These are phyloP conservation scores for Protomyces macrosporus DNA, from an alignment of 1,139 yeast species.

Conservation along the genomic window DNA sequence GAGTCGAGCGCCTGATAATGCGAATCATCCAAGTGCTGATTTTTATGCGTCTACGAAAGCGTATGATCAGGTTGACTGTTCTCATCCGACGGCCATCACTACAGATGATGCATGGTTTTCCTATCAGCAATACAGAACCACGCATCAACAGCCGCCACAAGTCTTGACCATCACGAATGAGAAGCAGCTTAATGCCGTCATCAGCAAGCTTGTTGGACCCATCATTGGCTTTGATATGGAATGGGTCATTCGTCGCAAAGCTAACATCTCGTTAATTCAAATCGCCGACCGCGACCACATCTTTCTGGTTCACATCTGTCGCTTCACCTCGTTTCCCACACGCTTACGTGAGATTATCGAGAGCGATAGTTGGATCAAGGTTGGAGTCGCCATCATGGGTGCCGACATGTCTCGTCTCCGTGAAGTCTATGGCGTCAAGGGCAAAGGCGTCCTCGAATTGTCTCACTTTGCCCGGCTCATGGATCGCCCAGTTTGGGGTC, in stretches of 20 bases:
- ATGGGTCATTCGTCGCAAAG: conserved; percentile 1
- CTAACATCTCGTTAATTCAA: conserved; percentile 21
- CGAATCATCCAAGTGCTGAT: background rate
- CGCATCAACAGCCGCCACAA: conserved; percentile 3
- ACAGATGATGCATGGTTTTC: background rate
- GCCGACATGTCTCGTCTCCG: conserved; percentile 19
- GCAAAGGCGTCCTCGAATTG: conserved; percentile 16
- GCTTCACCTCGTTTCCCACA: conserved; percentile 11
- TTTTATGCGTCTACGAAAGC: background rate
- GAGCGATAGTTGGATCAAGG: conserved; percentile 4
- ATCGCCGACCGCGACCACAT: conserved; percentile 8
- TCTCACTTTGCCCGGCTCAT: conserved; percentile 17
- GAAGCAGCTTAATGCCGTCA: conserved; percentile 16
- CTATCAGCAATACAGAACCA: conserved; percentile 2
- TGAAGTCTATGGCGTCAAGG: conserved; percentile 17
- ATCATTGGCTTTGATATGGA: conserved; percentile 21
- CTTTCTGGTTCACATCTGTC: conserved; percentile 15
- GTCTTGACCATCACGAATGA: conserved; percentile 17
- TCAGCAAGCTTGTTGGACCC: conserved; percentile 7
- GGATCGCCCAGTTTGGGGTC: conserved; percentile 14
- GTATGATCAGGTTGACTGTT: too few relatives aligned
- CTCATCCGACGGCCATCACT: too few relatives aligned
- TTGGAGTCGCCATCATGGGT: conserved; percentile 21
- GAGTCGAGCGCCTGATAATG: too few relatives aligned
- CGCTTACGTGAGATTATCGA: conserved; percentile 4